phyloP scores from a whole-genome alignment of 2,329 filamentous ascomycete genomes.

The Colletotrichum zoysiae region DNA sequence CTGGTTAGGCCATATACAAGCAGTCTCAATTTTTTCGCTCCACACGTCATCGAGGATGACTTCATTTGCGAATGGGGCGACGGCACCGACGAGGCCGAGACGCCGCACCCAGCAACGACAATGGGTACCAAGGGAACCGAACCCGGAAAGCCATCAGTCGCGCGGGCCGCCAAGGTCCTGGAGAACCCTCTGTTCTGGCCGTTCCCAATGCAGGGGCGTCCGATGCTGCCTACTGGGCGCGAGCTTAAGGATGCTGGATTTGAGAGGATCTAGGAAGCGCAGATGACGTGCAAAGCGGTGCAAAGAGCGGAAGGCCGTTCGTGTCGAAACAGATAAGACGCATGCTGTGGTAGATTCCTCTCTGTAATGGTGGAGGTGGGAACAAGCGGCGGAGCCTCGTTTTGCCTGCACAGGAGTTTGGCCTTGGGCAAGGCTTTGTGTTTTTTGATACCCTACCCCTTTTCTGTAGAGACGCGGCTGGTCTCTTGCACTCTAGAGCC shows the following conservation, averaged over 20 bases:
- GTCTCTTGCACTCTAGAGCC: neutral
- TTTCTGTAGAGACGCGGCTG: slow-evolving; percentile 22
- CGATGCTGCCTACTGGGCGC: slow-evolving; percentile 62
- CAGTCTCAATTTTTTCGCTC: slow-evolving; percentile 70
- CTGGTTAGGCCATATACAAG: slow-evolving; percentile 61
- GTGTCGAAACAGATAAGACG: neutral
- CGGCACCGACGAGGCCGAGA: slow-evolving; percentile 34
- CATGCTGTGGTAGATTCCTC: slow-evolving; percentile 1
- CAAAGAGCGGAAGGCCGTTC: neutral
- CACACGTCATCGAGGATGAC: slow-evolving; percentile 62
- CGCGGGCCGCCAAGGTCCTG: slow-evolving; percentile 52
- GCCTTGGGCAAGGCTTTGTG: slow-evolving; percentile 35
- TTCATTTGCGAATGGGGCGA: slow-evolving; percentile 62
- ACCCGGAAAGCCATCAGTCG: slow-evolving; percentile 34
- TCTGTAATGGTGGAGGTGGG: slow-evolving; percentile 2
- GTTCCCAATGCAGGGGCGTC: slow-evolving; percentile 70
- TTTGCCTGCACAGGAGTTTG: slow-evolving; percentile 29
- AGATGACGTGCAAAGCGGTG: neutral
- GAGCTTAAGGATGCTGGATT: slow-evolving; percentile 67
- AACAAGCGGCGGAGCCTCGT: slow-evolving; percentile 4
- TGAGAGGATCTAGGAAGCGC: slow-evolving; percentile 50
- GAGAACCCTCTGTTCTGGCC: slow-evolving; percentile 72
- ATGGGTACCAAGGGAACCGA: slow-evolving; percentile 20
- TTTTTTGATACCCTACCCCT: slow-evolving; percentile 38
- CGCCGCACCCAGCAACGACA: slow-evolving; percentile 22